A percentile compares a stretch with the other conserved stretches of the same genome.
Conservation (phyloP, 129 eudicot species). For the Arctium minus region DNA sequence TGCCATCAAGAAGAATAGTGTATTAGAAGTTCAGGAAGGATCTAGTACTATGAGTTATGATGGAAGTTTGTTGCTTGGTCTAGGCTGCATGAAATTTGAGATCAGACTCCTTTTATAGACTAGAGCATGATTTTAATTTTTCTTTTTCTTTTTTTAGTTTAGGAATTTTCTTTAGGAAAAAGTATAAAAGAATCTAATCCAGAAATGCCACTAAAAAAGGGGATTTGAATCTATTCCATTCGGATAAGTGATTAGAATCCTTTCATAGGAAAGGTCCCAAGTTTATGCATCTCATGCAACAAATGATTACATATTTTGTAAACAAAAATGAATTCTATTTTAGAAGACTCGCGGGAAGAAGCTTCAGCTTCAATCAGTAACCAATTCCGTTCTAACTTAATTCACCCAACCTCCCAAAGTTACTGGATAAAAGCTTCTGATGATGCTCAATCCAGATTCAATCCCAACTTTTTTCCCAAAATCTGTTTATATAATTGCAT, state of each 20-base stretch:
- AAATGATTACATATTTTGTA: too few relatives aligned
- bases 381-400: too few relatives aligned
- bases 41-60: background rate
- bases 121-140: background rate
- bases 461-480: too few relatives aligned
- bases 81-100: slow-evolving; percentile 19
- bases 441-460: too few relatives aligned
- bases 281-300: background rate
- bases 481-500: too few relatives aligned
- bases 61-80: slow-evolving; percentile 20
- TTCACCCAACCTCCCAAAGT: too few relatives aligned
- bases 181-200: slow-evolving; percentile 7
- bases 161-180: background rate
- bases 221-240: slow-evolving; percentile 23
- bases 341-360: too few relatives aligned
- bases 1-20: slow-evolving; percentile 28
- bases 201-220: slow-evolving; percentile 8
- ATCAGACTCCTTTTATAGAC: slow-evolving; percentile 20
- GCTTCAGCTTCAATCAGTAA: too few relatives aligned
- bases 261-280: background rate
- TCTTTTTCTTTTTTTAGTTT: background rate
- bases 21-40: slow-evolving; percentile 5
- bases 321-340: background rate
- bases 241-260: slow-evolving; percentile 10
- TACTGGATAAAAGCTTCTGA: too few relatives aligned